phyloP scores from a whole-genome alignment of 1,284 basidiomycete species.

The Papiliotrema laurentii region DNA sequence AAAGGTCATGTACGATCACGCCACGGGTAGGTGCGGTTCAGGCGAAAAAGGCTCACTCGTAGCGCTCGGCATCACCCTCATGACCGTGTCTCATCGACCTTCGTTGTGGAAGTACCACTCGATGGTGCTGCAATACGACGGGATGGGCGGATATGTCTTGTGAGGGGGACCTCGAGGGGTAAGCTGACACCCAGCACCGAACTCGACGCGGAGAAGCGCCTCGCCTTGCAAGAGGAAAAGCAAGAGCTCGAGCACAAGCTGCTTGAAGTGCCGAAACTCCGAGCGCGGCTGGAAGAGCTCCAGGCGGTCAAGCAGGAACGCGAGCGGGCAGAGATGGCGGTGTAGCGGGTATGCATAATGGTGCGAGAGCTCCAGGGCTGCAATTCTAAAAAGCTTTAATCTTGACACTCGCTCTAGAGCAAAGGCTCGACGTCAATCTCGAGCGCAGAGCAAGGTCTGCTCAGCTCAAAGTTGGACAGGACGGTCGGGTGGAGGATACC shows the following conservation, averaged over 20 bases:
- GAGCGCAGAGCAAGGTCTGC: constrained; percentile 89
- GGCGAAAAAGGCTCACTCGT: background rate
- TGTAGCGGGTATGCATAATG: background rate
- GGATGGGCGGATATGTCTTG: constrained; percentile 60
- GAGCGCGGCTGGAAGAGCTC: constrained; percentile 68
- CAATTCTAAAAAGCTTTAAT: too few relatives aligned
- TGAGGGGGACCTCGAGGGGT: constrained; percentile 48
- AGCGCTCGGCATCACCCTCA: constrained; percentile 75
- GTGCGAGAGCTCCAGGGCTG: background rate
- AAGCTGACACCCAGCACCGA: constrained; percentile 59
- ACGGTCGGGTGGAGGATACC: constrained; percentile 88
- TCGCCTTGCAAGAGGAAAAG: constrained; percentile 92
- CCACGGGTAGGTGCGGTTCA: constrained; percentile 53
- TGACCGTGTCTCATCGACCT: constrained; percentile 88
- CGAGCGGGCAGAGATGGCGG: constrained; percentile 12
- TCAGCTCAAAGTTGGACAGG: constrained; percentile 86
- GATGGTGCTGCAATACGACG: constrained; percentile 80
- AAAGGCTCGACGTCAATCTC: constrained; percentile 93
- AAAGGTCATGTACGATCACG: constrained; percentile 92
- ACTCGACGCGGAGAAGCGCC: constrained; percentile 83
- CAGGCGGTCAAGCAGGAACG: constrained; percentile 48
- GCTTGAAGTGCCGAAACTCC: constrained; percentile 80
- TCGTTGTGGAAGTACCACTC: constrained; percentile 94
- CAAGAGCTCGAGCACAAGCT: constrained; percentile 73
- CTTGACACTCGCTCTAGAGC: constrained; percentile 55